Base-by-base conservation (phyloP, 768 basidiomycete genomes). In the Antrodiella citrinella region DNA sequence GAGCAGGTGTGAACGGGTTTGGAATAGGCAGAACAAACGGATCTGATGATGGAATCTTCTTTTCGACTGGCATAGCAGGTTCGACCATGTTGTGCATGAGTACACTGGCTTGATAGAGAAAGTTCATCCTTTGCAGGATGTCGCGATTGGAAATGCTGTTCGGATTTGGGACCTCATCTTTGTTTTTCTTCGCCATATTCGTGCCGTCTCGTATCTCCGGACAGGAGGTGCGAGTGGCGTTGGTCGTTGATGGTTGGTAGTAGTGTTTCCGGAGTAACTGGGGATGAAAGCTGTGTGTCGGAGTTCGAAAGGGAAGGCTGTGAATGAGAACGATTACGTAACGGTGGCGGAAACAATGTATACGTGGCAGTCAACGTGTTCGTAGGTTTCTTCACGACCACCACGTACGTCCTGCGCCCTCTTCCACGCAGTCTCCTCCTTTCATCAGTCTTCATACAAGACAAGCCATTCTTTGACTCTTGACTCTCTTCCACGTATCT, bases 61-160 rank as follows among this genome's bases (percentile, higher is more conserved):
- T n/a, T n/a, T n/a, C n/a, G n/a, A n/a, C n/a, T n/a, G n/a, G n/a
- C n/a, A n/a, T n/a, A n/a, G n/a, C n/a, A n/a, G n/a, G 7, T 35
- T 35, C 30, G 15, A 42, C 26, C 39, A 42, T 13, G 45, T 24
- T 41, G 20, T 50, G 35, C 18, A 89, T 69, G 53, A 82, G 83
- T 11, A 77, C 72, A 58, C 84, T 82, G 26, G 88, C 85, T 66
- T 91, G 91, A 60, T 87, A 91, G 26, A 92, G 75, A 63, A 87
- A 92, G 66, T 86, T 91, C 53, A 92, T 75, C 23, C 90, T 76
- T 64, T 92, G 90, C 19, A 90, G 74, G 44, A 86, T 78, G 60
- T 92, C 91, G 23, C 80, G 72, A 62, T 90, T 88, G 10, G 72
- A 58, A 25, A 85, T 72, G 52, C 66, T 76, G 63, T 71, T 75